Evolutionary conservation across 2,329 filamentous ascomycete genomes (phyloP), one percentile per base, ranked within the genome.

Genomic region (Torrubiellomyces zombiae): DNA sequence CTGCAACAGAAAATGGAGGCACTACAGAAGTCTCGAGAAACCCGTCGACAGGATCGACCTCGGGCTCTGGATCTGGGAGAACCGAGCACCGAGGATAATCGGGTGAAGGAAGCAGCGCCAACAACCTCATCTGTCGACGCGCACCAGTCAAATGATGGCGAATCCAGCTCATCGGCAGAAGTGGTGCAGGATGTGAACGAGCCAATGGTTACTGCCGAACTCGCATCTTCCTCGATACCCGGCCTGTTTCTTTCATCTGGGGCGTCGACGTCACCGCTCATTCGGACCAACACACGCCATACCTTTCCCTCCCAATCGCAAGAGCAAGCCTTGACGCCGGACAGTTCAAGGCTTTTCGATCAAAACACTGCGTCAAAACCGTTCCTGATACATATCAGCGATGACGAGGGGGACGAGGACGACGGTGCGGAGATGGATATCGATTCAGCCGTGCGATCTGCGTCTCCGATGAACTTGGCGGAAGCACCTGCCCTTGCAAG

Each of bases 351-450:
- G 24, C 64, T 69, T 4, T 73, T 75, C 38, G 67, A 65, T 9
- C 67, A 73, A 21, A 58, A 56, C 23, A 57, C 60, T 14, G 55
- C 63, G 25, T 60, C 74, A 14, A 60, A 71, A 24, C 64, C 64
- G 3, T 65, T 92, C 26, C 67, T 93, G 19, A 92, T 93, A 36
- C 70, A 91, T 35, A 75, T 91, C 19, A 92, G 81, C 42, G 85
- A 92, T 6, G 61, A 65, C 18, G 64, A 70, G 24, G 67, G 70
- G 28, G 67, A 73, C 34, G 60, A 63, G 17, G 63, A 68, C 24
- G 67, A 69, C 28, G 67, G 72, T 35, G 60, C 72, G 23, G 71
- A 72, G 28, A 77, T 75, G 69, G 74, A 78, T 17, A 58, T 75
- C 14, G 68, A 68, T 14, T 68, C 63, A 23, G 60, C 57, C 7